Evolutionary conservation across 2,329 filamentous ascomycete genomes (phyloP), one percentile per base, ranked within the genome.

Genomic region (Clarireedia sp.): DNA sequence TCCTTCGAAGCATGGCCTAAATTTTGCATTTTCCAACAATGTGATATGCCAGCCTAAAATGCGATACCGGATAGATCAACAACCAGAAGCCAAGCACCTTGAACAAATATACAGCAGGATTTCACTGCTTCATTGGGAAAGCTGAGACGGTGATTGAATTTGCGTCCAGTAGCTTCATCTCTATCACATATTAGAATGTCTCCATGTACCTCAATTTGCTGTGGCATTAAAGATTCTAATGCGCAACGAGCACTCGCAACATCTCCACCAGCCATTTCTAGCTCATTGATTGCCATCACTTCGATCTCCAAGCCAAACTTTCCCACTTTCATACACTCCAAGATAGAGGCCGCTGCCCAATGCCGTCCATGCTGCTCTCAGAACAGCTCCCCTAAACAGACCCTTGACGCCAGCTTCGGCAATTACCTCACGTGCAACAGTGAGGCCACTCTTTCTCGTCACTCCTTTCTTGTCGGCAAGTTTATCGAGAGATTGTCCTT

Each of bases 261-360:
- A 10, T 33, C 29, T 1, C 29, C 12, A 12, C 12, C 29, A 33
- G 29, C 29, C 10, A 33, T 33, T 10, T 33, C 2, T 33, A 33
- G 12, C 38, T 43, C 19, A 44, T 36, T 24, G 36, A 12, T 29
- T 21, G 51, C 26, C 21, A 47, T 41, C 12, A n/a, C 52, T 16
- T 52, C 54, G 56, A 45, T 63, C 59, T 7, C 64, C 64, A 59
- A 86, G 69, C 75, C 81, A 89, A 40, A 80, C 74, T 66, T 89
- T 84, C 9, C 87, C 86, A 60, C 84, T 85, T 70, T 96, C 90
- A 71, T 96, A 96, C 44, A 87, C 86, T 23, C 89, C 89, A 43
- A 96, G 73, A 74, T 96, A 96, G 55, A 96, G 72, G 3, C 90
- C 90, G 67, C 87, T 87, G 0, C 90, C 89, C 5, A 95, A 61